These are phyloP conservation scores for Colletotrichum acutatum DNA, from an alignment of 2,329 filamentous ascomycete genomes.

Conservation along the genomic window DNA sequence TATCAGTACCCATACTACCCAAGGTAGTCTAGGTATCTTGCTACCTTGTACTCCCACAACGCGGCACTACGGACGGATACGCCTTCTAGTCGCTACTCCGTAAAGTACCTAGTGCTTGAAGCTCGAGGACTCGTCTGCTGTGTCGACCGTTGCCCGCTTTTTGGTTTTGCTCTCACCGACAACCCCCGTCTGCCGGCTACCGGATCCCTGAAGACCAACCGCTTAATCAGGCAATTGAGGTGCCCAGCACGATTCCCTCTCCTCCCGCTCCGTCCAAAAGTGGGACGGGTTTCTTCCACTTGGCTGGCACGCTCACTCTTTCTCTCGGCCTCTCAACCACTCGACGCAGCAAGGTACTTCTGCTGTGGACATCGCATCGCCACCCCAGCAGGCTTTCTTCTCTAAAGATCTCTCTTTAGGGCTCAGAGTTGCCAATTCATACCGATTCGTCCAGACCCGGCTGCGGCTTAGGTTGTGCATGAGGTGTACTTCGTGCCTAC, in stretches of 20 bases:
- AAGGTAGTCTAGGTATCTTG: too few species aligned
- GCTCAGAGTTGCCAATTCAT: neutral
- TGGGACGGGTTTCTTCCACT: neutral
- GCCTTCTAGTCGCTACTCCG: neutral
- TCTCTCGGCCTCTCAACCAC: neutral
- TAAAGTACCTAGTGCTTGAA: too few species aligned
- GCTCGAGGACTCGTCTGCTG: neutral
- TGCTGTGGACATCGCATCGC: slow-evolving; percentile 11
- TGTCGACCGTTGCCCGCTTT: slow-evolving; percentile 1
- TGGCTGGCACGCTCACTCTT: neutral
- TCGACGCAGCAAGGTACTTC: neutral
- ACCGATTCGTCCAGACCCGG: slow-evolving; percentile 12
- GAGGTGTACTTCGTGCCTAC: neutral
- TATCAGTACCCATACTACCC: neutral
- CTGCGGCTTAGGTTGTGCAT: slow-evolving; percentile 34
- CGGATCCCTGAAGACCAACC: neutral
- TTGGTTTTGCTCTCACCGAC: slow-evolving; percentile 24
- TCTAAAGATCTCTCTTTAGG: neutral
- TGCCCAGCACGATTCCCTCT: neutral
- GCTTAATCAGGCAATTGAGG: slow-evolving; percentile 2
- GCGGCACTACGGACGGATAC: neutral
- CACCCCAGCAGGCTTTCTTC: slow-evolving; percentile 3
- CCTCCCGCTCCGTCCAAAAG: neutral
- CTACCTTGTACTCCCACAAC: neutral
- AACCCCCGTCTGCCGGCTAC: slow-evolving; percentile 12